Base-by-base conservation (phyloP, 352 stramenopile species). In the Elongisporangium undulatum region DNA sequence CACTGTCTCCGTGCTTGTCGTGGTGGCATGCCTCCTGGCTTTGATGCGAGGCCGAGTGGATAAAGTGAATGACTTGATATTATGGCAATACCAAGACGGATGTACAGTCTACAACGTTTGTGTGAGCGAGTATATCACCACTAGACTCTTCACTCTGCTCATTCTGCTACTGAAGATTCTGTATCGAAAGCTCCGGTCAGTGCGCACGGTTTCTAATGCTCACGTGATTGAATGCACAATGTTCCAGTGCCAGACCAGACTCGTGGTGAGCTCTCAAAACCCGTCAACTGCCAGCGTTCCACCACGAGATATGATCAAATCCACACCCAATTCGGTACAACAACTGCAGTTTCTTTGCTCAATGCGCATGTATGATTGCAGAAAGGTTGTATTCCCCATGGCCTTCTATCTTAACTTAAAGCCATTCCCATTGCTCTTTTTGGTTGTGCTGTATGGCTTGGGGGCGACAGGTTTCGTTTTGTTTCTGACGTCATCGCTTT, bases 141-240 rank as follows among this genome's bases (percentile, higher is more conserved):
- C 74, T 55, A 51, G 59, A 2, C 21, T 75, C 16, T 29, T 74
- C 6, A 69, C 61, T 48, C 59, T 75, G 9, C 51, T 45, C 4
- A 63, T 75, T 17, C 39, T 69, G 1, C 26, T 75, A n/a, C 41
- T 61, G 17, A 75, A 71, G 21, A 67, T 75, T 50, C 53, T 64
- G 1, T 73, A 74, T 20, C 39, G 61, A 26, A 68, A 69, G 38
- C 61, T 61, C 12, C 62, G 55, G n/a, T 22, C 24, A 7, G n/a
- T n/a, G n/a, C n/a, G n/a, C n/a, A n/a, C n/a, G n/a, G n/a, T n/a
- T n/a, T 53, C 74, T 20, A 38, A 39, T 39, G 54, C 57, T n/a
- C n/a, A n/a, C n/a, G n/a, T n/a, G n/a, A n/a, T n/a, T n/a, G 15
- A 38, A 2, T 26, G 21, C 4, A 63, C 59, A 3, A 59, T 38